A percentile compares a stretch with the other conserved stretches of the same genome.
Evolutionary conservation across 2,329 filamentous ascomycete species (phyloP).

Genomic region (Botrytis tulipae): DNA sequence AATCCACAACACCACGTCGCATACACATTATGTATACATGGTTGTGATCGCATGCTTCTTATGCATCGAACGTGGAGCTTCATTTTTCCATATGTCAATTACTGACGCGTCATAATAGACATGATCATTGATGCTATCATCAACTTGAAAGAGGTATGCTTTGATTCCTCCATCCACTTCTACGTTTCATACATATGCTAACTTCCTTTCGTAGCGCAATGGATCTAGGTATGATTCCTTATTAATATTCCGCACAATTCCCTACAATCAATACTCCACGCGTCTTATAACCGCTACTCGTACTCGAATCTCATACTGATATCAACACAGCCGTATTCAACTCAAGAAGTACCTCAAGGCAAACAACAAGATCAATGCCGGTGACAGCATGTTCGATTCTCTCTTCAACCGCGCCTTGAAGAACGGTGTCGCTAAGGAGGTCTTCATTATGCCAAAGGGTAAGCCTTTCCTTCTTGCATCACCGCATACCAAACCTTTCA

Average conservation of each 20-base stretch:
- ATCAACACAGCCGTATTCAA: constrained; percentile 53
- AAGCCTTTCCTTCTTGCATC: constrained; percentile 40
- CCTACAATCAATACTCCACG: constrained; percentile 26
- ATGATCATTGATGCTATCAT: constrained; percentile 40
- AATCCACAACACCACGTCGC: constrained; percentile 46
- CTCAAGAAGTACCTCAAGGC: constrained; percentile 73
- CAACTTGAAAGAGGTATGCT: constrained; percentile 39
- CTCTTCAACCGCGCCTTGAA: constrained; percentile 70
- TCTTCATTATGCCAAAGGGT: constrained; percentile 72
- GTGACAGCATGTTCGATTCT: constrained; percentile 58
- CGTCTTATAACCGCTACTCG: constrained; percentile 24
- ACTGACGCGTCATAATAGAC: constrained; percentile 34
- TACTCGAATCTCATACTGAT: constrained; percentile 24
- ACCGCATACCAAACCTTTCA: neutral
- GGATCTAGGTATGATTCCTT: constrained; percentile 37
- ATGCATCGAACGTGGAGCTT: constrained; percentile 47
- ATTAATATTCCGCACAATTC: constrained; percentile 14
- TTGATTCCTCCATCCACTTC: neutral
- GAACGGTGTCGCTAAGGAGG: constrained; percentile 64
- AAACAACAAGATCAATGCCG: constrained; percentile 64
- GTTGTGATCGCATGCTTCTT: constrained; percentile 51
- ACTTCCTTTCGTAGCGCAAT: constrained; percentile 33
- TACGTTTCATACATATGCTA: constrained; percentile 18
- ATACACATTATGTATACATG: constrained; percentile 39
- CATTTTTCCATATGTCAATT: constrained; percentile 21